These are phyloP conservation scores for Geotrichum restrictum DNA, from an alignment of 1,139 yeast species.

Conservation along the genomic window DNA sequence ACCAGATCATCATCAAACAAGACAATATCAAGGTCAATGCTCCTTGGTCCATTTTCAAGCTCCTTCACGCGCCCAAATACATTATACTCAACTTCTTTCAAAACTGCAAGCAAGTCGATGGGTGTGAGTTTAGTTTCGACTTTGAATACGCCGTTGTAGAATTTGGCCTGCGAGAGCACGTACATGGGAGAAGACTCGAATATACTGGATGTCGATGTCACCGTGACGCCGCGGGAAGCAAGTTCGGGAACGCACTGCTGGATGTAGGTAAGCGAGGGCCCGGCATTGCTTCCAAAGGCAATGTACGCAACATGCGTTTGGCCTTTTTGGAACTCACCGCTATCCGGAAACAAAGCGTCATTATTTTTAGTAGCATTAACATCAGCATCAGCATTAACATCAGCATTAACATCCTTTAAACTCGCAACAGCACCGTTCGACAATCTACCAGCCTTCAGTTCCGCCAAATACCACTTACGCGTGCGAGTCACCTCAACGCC, in stretches of 20 bases:
- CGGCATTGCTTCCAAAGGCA: conserved; percentile 88
- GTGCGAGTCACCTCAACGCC: conserved; percentile 70
- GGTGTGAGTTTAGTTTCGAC: conserved; percentile 59
- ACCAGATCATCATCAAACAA: conserved; percentile 61
- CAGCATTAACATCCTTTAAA: not conserved
- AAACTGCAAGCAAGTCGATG: conserved; percentile 51
- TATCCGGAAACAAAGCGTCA: conserved; percentile 13
- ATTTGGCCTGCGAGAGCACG: conserved; percentile 70
- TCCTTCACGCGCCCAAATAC: conserved; percentile 68
- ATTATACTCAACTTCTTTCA: conserved; percentile 75
- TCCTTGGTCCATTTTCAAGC: conserved; percentile 85
- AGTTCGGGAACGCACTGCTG: conserved; percentile 53
- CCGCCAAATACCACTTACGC: conserved; percentile 36
- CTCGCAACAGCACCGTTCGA: no score
- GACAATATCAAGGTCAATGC: conserved; percentile 83
- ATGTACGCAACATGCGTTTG: conserved; percentile 56
- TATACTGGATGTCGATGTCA: conserved; percentile 66
- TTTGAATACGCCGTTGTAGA: conserved; percentile 77
- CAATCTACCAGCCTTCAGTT: conserved; percentile 17
- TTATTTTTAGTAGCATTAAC: not conserved
- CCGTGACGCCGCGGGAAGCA: conserved; percentile 43
- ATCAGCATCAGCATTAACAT: not conserved
- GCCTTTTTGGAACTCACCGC: conserved; percentile 10
- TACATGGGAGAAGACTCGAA: conserved; percentile 94
- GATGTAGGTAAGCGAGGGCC: conserved; percentile 64